Conservation (phyloP, 1,284 basidiomycete genomes). For the Trichosporon coremiiforme region DNA sequence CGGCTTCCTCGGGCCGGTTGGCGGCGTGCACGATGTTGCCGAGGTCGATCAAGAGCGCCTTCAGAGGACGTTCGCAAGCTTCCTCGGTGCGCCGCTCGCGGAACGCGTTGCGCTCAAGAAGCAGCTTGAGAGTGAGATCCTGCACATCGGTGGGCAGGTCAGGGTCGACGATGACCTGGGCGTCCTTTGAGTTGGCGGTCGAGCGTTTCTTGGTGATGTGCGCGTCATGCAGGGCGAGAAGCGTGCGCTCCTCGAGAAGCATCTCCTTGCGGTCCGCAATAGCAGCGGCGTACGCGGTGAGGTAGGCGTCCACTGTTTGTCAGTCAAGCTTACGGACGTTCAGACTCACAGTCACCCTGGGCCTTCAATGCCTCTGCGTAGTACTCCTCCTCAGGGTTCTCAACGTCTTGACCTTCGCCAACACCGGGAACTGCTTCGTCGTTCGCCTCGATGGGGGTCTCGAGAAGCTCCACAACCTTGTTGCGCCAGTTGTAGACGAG, state of each 20-base stretch:
- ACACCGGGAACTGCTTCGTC: constrained; percentile 28
- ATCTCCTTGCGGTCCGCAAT: constrained; percentile 53
- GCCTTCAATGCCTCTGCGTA: constrained; percentile 51
- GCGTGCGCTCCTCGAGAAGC: constrained; percentile 47
- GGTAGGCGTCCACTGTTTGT: constrained; percentile 47
- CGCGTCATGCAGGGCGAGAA: constrained; percentile 41
- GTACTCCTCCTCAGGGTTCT: constrained; percentile 51
- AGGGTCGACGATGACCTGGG: constrained; percentile 30
- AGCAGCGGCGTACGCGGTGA: constrained; percentile 50
- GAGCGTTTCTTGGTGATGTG: constrained; percentile 41
- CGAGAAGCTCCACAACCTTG: constrained; percentile 45
- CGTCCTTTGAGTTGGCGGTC: constrained; percentile 41
- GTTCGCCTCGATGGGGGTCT: constrained; percentile 43
- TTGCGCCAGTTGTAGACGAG: constrained; percentile 49
- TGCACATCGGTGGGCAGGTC: constrained; percentile 34
- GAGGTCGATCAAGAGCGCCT: constrained; percentile 46
- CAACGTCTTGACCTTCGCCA: constrained; percentile 37
- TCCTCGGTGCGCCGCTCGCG: constrained; percentile 41
- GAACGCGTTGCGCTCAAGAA: constrained; percentile 48
- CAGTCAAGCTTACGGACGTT: constrained; percentile 10
- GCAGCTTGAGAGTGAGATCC: constrained; percentile 38
- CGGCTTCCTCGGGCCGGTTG: constrained; percentile 23
- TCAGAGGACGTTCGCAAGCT: constrained; percentile 47
- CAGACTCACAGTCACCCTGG: constrained; percentile 48
- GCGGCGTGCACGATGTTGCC: constrained; percentile 30